Evolutionary conservation across 306 rosid genomes (phyloP).

Genomic region (Gastrolobium bilobum): DNA sequence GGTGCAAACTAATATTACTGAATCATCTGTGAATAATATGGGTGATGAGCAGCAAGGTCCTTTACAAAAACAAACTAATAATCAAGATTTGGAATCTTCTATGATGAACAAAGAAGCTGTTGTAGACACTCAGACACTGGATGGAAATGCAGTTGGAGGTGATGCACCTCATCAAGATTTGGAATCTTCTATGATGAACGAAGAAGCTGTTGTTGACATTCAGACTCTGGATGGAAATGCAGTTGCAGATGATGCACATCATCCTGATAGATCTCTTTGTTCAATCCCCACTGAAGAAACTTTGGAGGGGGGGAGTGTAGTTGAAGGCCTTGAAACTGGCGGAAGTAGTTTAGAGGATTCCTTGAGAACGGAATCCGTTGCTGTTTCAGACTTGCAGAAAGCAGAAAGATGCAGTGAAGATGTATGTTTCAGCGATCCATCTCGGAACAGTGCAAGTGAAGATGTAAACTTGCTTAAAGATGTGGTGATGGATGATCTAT

Average conservation of each 20-base stretch:
- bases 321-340: conserved; percentile 49
- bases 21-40: conserved; percentile 47
- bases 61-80: conserved; percentile 37
- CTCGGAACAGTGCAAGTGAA: conserved; percentile 51
- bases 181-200: conserved; percentile 49
- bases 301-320: conserved; percentile 53
- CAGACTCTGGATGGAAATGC: conserved; percentile 48
- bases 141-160: conserved; percentile 44
- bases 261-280: conserved; percentile 49
- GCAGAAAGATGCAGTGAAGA: conserved; percentile 52
- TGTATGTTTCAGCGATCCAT: conserved; percentile 44
- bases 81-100: conserved; percentile 49
- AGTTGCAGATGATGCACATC: conserved; percentile 44
- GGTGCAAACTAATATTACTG: conserved; percentile 57
- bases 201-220: conserved; percentile 46
- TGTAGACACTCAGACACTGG: conserved; percentile 45
- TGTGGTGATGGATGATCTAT: conserved; percentile 53
- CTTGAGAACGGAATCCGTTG: conserved; percentile 42
- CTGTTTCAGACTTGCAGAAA: conserved; percentile 52
- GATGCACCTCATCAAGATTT: conserved; percentile 48
- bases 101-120: conserved; percentile 47
- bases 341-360: conserved; percentile 51
- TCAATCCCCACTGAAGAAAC: conserved; percentile 51
- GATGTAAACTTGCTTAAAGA: conserved; percentile 53
- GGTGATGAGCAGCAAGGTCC: conserved; percentile 50